Conservation (phyloP, 306 rosid species). For the Prinsepia uniflora region DNA sequence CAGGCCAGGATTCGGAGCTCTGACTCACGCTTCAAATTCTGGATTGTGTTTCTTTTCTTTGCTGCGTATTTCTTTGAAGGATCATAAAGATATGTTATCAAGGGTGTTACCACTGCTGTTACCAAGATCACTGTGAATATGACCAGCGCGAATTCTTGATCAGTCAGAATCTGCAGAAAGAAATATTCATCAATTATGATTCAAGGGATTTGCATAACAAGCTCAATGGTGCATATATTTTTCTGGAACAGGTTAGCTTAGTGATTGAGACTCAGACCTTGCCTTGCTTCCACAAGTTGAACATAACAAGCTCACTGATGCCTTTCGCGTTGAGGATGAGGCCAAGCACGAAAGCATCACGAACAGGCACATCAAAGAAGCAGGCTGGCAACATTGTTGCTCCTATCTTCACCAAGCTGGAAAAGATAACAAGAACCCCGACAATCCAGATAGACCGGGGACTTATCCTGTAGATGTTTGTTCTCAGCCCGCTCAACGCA, state of each 20-base stretch:
- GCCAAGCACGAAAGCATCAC: conserved; percentile 48
- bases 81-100: conserved; percentile 37
- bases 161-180: conserved; percentile 37
- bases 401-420: conserved; percentile 37
- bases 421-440: conserved; percentile 17
- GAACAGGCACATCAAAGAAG: conserved; percentile 22
- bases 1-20: conserved; percentile 56
- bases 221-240: too few species aligned
- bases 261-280: conserved; percentile 30
- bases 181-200: background rate
- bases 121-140: conserved; percentile 27
- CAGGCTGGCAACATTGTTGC: conserved; percentile 49
- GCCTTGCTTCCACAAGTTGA: conserved; percentile 39
- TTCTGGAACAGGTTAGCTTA: background rate
- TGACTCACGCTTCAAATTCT: conserved; percentile 36
- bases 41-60: conserved; percentile 39
- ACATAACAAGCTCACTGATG: conserved; percentile 42
- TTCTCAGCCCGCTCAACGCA: conserved; percentile 49
- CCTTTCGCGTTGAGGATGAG: conserved; percentile 64
- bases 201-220: too few species aligned
- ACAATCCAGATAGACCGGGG: conserved; percentile 19
- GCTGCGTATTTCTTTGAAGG: conserved; percentile 41
- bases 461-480: conserved; percentile 38
- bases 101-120: conserved; percentile 51
- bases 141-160: conserved; percentile 40